Percentiles rank a stretch among this genome's conserved stretches.
Conservation (phyloP, 768 basidiomycete species). For the Phaeolepiota aurea region DNA sequence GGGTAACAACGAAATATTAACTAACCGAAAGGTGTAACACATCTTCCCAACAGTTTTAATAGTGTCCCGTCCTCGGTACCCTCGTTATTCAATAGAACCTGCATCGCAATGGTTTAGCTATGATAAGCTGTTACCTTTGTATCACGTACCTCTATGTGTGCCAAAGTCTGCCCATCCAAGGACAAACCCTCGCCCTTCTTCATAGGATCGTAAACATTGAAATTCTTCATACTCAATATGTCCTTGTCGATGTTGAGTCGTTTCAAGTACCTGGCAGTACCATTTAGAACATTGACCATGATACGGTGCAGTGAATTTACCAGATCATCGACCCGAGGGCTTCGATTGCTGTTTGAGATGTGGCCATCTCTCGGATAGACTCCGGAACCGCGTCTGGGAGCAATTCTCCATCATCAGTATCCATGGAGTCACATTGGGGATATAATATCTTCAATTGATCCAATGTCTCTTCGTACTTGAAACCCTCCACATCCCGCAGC, state of each 20-base stretch:
- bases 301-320: conserved; percentile 34
- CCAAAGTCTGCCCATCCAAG: conserved; percentile 90
- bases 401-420: conserved; percentile 27
- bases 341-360: conserved; percentile 61
- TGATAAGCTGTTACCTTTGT: no score
- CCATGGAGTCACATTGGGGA: conserved; percentile 27
- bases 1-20: no score
- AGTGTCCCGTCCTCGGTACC: conserved; percentile 90
- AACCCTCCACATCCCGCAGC: conserved; percentile 77
- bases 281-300: no score
- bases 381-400: conserved; percentile 49
- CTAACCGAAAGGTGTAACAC: conserved; percentile 91
- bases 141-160: conserved; percentile 86
- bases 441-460: conserved; percentile 63
- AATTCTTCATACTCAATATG: conserved; percentile 91
- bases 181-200: conserved; percentile 77
- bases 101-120: no score
- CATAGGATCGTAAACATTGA: conserved; percentile 96
- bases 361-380: conserved; percentile 67
- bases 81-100: conserved; percentile 88
- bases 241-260: conserved; percentile 96
- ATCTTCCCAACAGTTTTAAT: conserved; percentile 71
- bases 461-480: conserved; percentile 63
- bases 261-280: conserved; percentile 81
- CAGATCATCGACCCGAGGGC: conserved; percentile 91